Evolutionary conservation across 257 asterid genomes (phyloP).

Genomic region (Capsicum rhomboideum): DNA sequence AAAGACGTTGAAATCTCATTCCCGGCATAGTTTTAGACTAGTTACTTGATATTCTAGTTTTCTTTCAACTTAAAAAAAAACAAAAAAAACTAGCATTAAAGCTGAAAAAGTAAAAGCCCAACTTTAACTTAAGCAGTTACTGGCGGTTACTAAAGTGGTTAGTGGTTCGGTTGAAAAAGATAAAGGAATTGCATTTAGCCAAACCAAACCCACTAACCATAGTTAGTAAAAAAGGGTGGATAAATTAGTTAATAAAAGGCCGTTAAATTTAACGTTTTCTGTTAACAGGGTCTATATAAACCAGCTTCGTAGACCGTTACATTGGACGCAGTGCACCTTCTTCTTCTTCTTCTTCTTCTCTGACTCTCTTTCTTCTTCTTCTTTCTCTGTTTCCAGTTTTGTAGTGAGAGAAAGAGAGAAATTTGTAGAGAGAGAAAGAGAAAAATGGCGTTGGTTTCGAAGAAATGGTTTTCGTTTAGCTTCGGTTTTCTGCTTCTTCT

Average conservation of each 20-base stretch:
- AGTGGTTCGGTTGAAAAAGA: slow-evolving; percentile 7
- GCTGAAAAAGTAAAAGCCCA: slow-evolving; percentile 16
- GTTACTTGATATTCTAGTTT: no score
- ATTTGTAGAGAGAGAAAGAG: background rate
- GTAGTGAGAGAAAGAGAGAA: background rate
- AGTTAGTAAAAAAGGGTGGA: slow-evolving; percentile 9
- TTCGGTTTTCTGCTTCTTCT: slow-evolving; percentile 30
- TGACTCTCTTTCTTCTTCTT: slow-evolving; percentile 10
- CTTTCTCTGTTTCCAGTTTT: background rate
- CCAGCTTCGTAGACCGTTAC: slow-evolving; percentile 46
- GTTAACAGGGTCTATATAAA: slow-evolving; percentile 43
- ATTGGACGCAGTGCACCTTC: slow-evolving; percentile 35
- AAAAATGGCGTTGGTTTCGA: slow-evolving; percentile 20
- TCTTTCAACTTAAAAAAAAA: no score
- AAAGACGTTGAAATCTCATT: no score
- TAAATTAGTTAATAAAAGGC: slow-evolving; percentile 31
- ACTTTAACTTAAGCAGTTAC: slow-evolving; percentile 25
- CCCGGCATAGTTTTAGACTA: no score
- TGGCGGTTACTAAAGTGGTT: slow-evolving; percentile 32
- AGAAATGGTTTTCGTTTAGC: slow-evolving; percentile 27
- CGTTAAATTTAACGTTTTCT: slow-evolving; percentile 42
- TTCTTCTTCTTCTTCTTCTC: slow-evolving; percentile 11
- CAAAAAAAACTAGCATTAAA: slow-evolving; percentile 12
- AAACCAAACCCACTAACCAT: slow-evolving; percentile 11
- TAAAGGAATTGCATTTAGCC: no score